Evolutionary conservation across 208 protist species (phyloP).

Genomic region (Leishmania guyanensis): DNA sequence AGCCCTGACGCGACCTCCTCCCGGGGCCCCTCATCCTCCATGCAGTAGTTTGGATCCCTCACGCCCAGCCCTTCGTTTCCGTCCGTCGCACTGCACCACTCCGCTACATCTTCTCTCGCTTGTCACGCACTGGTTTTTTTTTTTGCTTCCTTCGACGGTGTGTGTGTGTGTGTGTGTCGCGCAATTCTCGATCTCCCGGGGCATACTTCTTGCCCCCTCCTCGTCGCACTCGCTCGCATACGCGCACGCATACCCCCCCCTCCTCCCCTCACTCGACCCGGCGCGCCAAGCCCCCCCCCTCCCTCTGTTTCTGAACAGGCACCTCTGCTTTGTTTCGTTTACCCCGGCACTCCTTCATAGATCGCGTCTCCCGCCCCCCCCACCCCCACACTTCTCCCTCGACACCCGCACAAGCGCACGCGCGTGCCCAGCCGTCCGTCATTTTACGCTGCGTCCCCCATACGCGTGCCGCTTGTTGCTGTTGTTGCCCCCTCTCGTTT

Average conservation of each 20-base stretch:
- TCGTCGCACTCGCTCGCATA: neutral
- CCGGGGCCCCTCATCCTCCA: neutral
- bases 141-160: neutral
- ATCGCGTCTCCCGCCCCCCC: neutral
- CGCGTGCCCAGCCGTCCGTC: neutral
- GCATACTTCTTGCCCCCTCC: neutral
- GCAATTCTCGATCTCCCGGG: too few species aligned
- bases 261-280: neutral
- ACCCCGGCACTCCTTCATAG: conserved; percentile 3
- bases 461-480: too few species aligned
- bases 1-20: neutral
- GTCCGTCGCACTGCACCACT: neutral
- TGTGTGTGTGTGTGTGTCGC: neutral
- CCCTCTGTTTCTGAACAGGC: conserved; percentile 24
- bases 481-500: neutral
- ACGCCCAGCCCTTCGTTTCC: neutral
- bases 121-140: neutral
- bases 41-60: neutral
- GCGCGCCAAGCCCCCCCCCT: neutral
- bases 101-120: neutral
- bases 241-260: neutral
- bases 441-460: neutral
- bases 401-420: neutral
- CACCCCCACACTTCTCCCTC: neutral
- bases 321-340: neutral